Evolutionary conservation across 2,329 filamentous ascomycete species (phyloP).

Genomic region (Davidsoniella neocaledoniae): DNA sequence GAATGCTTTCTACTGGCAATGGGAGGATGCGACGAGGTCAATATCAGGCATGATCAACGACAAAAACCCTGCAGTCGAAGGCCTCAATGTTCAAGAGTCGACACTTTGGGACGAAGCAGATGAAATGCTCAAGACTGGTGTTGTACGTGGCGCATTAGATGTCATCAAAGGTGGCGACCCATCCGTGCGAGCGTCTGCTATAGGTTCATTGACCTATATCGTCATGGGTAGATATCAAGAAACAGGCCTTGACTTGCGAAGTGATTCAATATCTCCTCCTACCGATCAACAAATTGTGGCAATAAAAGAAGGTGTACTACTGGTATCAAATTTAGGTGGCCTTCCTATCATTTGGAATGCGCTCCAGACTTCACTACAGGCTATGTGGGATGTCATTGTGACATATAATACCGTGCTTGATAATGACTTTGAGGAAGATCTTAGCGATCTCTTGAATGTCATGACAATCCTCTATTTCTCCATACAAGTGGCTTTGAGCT

Average conservation of each 20-base stretch:
- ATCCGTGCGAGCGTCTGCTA: constrained; percentile 31
- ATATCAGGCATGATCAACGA: constrained; percentile 15
- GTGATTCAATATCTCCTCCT: constrained; percentile 31
- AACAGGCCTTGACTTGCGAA: constrained; percentile 37
- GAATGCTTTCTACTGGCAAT: constrained; percentile 60
- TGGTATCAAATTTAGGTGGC: constrained; percentile 31
- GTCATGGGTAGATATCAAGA: constrained; percentile 54
- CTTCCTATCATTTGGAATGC: constrained; percentile 25
- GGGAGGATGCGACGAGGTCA: constrained; percentile 33
- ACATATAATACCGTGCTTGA: constrained; percentile 8
- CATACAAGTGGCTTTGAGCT: constrained; percentile 39
- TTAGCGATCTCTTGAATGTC: constrained; percentile 44
- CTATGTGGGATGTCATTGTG: constrained; percentile 27
- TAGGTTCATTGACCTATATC: constrained; percentile 43
- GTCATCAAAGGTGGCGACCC: constrained; percentile 27
- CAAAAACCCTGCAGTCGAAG: constrained; percentile 17
- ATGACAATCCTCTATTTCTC: constrained; percentile 47
- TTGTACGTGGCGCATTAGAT: constrained; percentile 40
- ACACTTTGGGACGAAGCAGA: constrained; percentile 50
- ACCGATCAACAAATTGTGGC: constrained; percentile 39
- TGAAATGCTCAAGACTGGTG: constrained; percentile 21
- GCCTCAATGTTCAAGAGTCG: constrained; percentile 15
- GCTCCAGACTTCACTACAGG: constrained; percentile 34
- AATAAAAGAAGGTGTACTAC: constrained; percentile 37
- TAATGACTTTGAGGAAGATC: constrained; percentile 26